Percentiles rank a stretch among this genome's conserved stretches.
Conservation (phyloP, 495 filamentous ascomycete species). For the Penicillium manginii region DNA sequence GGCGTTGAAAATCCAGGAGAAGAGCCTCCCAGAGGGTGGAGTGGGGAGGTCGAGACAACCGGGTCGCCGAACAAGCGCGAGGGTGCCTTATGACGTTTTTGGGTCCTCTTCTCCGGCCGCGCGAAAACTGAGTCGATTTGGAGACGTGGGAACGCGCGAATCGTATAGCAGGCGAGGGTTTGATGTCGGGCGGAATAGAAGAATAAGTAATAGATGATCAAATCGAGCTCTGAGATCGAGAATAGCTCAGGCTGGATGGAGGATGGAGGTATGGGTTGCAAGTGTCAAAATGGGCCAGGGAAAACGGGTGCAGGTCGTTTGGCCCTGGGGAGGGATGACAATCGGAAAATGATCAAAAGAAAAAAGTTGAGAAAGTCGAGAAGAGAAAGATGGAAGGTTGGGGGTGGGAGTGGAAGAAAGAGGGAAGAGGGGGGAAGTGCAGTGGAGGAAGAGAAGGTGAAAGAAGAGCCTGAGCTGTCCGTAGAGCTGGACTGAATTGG, state of each 20-base stretch:
- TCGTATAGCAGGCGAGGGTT: not conserved
- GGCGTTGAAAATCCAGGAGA: conserved; percentile 32
- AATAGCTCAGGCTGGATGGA: conserved; percentile 25
- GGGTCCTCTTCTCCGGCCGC: conserved; percentile 34
- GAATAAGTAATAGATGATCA: conserved; percentile 5
- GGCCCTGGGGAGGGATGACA: conserved; percentile 33
- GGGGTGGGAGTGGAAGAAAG: conserved; percentile 22
- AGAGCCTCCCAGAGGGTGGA: conserved; percentile 36
- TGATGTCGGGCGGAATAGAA: conserved; percentile 6
- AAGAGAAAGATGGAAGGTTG: conserved; percentile 19
- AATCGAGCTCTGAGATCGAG: conserved; percentile 13
- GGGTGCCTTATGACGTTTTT: conserved; percentile 52
- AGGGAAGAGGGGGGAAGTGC: conserved; percentile 11
- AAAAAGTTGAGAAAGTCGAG: conserved; percentile 10
- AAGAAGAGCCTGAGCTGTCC: conserved; percentile 22
- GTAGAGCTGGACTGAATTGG: no score
- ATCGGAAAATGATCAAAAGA: conserved; percentile 2
- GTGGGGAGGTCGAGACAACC: conserved; percentile 35
- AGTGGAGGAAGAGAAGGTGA: conserved; percentile 19
- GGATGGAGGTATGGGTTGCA: conserved; percentile 26
- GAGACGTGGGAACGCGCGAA: conserved; percentile 12
- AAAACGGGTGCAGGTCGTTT: conserved; percentile 56
- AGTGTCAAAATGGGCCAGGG: conserved; percentile 38
- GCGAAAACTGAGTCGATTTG: conserved; percentile 32
- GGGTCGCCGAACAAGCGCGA: conserved; percentile 43